These are phyloP conservation scores for Pythium folliculosum DNA, from an alignment of 352 stramenopile genomes.

Conservation along the genomic window DNA sequence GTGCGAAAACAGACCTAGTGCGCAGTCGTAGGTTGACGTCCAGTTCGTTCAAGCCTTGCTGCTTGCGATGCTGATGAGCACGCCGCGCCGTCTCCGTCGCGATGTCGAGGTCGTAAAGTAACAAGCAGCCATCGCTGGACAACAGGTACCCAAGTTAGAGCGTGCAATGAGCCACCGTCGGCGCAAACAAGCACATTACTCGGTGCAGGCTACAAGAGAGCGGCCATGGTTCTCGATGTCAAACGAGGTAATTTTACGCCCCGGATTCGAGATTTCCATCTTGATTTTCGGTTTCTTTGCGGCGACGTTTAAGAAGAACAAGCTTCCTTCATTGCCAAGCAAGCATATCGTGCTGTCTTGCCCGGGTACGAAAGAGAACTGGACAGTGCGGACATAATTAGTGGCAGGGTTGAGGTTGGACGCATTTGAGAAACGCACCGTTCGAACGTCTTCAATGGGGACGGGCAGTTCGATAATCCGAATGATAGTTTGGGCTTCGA, in stretches of 20 bases:
- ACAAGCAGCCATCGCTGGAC: slow-evolving; percentile 68
- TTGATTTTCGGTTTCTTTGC: slow-evolving; percentile 72
- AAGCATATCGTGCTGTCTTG: slow-evolving; percentile 64
- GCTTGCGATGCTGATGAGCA: slow-evolving; percentile 37
- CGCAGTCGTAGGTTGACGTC: slow-evolving; percentile 40
- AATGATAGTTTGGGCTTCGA: slow-evolving; percentile 83
- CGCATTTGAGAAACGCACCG: slow-evolving; percentile 33
- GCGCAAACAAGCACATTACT: slow-evolving; percentile 36
- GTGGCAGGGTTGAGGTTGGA: too few species aligned
- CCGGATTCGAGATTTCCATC: slow-evolving; percentile 63
- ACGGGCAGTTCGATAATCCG: slow-evolving; percentile 83
- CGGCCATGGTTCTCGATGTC: slow-evolving; percentile 70
- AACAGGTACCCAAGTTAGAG: slow-evolving; percentile 2
- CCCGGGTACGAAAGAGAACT: slow-evolving; percentile 73
- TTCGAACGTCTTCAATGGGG: slow-evolving; percentile 65
- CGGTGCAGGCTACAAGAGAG: slow-evolving; percentile 67
- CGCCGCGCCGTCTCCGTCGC: slow-evolving; percentile 55
- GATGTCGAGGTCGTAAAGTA: slow-evolving; percentile 85
- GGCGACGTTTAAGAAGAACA: slow-evolving; percentile 78
- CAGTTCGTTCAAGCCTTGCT: slow-evolving; percentile 48
- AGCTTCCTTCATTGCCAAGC: slow-evolving; percentile 59
- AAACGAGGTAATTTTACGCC: slow-evolving; percentile 56
- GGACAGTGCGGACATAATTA: background rate
- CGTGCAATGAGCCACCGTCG: background rate
- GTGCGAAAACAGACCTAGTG: slow-evolving; percentile 41